Percentiles rank a stretch among this genome's conserved stretches.
phyloP scores from a whole-genome alignment of 352 stramenopile species.

The Elongisporangium anandrum region DNA sequence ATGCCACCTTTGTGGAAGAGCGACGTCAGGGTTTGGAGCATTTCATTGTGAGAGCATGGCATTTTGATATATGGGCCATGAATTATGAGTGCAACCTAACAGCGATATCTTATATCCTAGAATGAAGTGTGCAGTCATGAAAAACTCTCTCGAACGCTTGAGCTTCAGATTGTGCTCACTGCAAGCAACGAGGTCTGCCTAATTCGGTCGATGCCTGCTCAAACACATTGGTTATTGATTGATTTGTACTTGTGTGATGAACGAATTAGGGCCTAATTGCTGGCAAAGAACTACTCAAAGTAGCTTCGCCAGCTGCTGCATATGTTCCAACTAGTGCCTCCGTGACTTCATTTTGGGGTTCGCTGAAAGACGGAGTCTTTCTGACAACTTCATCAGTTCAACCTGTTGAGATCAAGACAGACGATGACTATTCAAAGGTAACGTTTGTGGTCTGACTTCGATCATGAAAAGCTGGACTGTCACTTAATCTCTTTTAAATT shows the following conservation, averaged over 20 bases:
- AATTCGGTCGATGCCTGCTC: too few species aligned
- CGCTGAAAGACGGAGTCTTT: conserved; percentile 77
- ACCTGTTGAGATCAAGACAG: conserved; percentile 83
- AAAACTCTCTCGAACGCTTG: conserved; percentile 80
- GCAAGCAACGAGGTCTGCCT: conserved; percentile 75
- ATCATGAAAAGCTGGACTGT: not conserved
- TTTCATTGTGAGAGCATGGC: conserved; percentile 62
- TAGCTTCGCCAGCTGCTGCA: conserved; percentile 60
- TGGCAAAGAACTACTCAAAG: conserved; percentile 78
- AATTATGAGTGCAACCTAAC: not conserved
- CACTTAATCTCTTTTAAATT: not conserved
- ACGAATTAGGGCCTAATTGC: conserved; percentile 60
- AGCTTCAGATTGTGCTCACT: conserved; percentile 81
- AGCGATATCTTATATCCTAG: conserved; percentile 19
- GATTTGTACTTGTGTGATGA: too few species aligned
- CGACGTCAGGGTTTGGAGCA: conserved; percentile 82
- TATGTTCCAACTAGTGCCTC: conserved; percentile 75
- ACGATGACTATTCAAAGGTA: conserved; percentile 82
- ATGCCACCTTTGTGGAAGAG: conserved; percentile 87
- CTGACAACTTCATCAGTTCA: conserved; percentile 68
- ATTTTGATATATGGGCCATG: not conserved
- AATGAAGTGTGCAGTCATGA: conserved; percentile 84
- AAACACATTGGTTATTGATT: too few species aligned
- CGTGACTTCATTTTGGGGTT: conserved; percentile 80
- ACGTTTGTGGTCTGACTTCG: not conserved